Percentiles rank a stretch among this genome's conserved stretches.
Conservation (phyloP, 176 grass and related monocot species). For the Echinochloa phyllopogon region DNA sequence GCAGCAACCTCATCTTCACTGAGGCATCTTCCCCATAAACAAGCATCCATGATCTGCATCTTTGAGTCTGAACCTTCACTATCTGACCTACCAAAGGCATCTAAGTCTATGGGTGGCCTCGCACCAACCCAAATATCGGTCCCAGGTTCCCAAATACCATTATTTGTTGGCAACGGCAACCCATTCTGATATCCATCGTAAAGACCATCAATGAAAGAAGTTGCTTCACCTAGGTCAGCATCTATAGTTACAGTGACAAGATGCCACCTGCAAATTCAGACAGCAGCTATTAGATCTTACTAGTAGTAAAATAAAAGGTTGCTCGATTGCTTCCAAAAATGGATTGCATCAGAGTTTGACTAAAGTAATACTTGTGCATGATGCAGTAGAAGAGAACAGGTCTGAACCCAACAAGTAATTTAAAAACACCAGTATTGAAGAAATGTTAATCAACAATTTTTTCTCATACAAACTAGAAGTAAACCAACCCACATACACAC, state of each 20-base stretch:
- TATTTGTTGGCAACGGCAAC: slow-evolving; percentile 68
- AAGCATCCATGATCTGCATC: slow-evolving; percentile 99
- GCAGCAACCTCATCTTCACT: slow-evolving; percentile 90
- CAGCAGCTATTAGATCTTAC: slow-evolving; percentile 26
- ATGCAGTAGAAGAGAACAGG: slow-evolving; percentile 34
- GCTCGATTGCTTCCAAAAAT: not conserved
- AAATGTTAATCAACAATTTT: not conserved
- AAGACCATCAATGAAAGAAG: slow-evolving; percentile 87
- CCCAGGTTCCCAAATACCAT: slow-evolving; percentile 79
- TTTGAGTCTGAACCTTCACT: slow-evolving; percentile 94
- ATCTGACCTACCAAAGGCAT: slow-evolving; percentile 98
- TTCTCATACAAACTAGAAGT: not conserved
- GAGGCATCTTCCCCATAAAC: slow-evolving; percentile 91
- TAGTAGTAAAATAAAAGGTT: slow-evolving; percentile 20
- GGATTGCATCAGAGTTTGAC: slow-evolving; percentile 11
- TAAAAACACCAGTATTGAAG: not conserved
- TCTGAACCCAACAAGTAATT: slow-evolving; percentile 18
- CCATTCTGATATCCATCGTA: slow-evolving; percentile 94
- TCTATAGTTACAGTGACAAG: slow-evolving; percentile 96
- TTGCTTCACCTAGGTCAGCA: slow-evolving; percentile 93
- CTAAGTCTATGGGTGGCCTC: slow-evolving; percentile 87
- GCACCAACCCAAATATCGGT: slow-evolving; percentile 92
- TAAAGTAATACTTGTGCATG: slow-evolving; percentile 31
- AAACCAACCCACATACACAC: slow-evolving; percentile 1
- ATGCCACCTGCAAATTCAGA: slow-evolving; percentile 84